Percentiles rank a stretch among this genome's conserved stretches.
Evolutionary conservation across 2,329 filamentous ascomycete genomes (phyloP).

Genomic region (Cryoendolithus antarcticus): DNA sequence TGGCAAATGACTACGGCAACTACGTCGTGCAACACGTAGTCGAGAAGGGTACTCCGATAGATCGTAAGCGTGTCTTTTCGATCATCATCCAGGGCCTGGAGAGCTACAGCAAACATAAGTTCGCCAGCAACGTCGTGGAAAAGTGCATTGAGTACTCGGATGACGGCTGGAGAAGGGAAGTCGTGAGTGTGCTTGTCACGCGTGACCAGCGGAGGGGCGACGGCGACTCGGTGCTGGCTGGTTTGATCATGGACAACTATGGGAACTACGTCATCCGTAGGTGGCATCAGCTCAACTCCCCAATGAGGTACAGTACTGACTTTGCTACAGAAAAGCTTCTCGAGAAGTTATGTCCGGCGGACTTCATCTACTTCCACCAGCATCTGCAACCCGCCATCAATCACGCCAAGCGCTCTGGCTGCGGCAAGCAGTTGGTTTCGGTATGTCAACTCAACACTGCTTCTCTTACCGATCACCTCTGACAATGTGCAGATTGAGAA

Average conservation of each 20-base stretch:
- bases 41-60: conserved; percentile 58
- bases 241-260: conserved; percentile 78
- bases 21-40: conserved; percentile 94
- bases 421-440: conserved; percentile 32
- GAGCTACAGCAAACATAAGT: conserved; percentile 81
- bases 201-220: conserved; percentile 40
- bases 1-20: conserved; percentile 84
- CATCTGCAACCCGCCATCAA: conserved; percentile 32
- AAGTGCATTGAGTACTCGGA: conserved; percentile 70
- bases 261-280: conserved; percentile 96
- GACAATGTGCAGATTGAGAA: no score
- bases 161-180: conserved; percentile 54
- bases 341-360: conserved; percentile 28
- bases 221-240: conserved; percentile 57
- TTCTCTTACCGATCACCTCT: no score
- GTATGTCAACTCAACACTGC: conserved; percentile 32
- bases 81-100: conserved; percentile 63
- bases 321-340: conserved; percentile 61
- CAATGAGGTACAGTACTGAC: conserved; percentile 8
- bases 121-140: conserved; percentile 93
- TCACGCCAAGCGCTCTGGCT: conserved; percentile 30
- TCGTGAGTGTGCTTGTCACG: conserved; percentile 50
- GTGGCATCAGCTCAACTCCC: conserved; percentile 26
- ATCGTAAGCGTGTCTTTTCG: conserved; percentile 59
- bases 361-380: conserved; percentile 31